Evolutionary conservation across 345 rosid genomes (phyloP).

Genomic region (Gossypium raimondii): DNA sequence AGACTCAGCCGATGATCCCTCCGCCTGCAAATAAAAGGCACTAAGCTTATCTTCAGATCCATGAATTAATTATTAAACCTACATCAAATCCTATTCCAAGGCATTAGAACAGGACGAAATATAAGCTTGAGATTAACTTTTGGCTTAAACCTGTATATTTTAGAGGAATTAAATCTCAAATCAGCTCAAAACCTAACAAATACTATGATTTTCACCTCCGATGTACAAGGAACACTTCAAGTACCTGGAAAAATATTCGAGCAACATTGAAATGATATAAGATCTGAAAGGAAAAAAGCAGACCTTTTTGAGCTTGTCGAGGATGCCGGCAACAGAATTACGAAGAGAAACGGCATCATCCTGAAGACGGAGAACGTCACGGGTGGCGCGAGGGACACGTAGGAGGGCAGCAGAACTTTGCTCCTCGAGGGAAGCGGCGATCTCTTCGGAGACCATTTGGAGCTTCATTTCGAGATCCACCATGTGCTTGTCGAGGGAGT

Average conservation of each 20-base stretch:
- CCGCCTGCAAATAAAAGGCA: conserved; percentile 50
- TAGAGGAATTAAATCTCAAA: background rate
- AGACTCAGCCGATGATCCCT: conserved; percentile 92
- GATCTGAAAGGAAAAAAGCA: background rate
- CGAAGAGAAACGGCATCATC: conserved; percentile 93
- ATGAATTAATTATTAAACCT: background rate
- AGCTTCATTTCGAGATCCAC: conserved; percentile 99
- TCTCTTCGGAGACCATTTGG: conserved; percentile 96
- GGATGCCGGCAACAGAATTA: conserved; percentile 66
- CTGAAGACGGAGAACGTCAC: conserved; percentile 87
- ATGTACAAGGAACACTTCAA: background rate
- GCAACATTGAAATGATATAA: conserved; percentile 13
- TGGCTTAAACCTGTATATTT: background rate
- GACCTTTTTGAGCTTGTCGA: conserved; percentile 90
- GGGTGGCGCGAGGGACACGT: conserved; percentile 93
- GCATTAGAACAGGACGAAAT: background rate
- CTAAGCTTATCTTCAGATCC: background rate
- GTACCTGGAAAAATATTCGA: conserved; percentile 8
- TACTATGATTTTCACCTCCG: background rate
- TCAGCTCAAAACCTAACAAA: background rate
- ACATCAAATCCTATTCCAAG: background rate
- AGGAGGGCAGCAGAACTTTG: conserved; percentile 82
- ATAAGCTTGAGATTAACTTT: background rate
- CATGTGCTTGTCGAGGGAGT: conserved; percentile 78
- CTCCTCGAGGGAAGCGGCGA: conserved; percentile 91